Evolutionary conservation across 2,329 filamentous ascomycete genomes (phyloP), one percentile per base, ranked within the genome.

Genomic region (Pseudogymnoascus verrucosus): DNA sequence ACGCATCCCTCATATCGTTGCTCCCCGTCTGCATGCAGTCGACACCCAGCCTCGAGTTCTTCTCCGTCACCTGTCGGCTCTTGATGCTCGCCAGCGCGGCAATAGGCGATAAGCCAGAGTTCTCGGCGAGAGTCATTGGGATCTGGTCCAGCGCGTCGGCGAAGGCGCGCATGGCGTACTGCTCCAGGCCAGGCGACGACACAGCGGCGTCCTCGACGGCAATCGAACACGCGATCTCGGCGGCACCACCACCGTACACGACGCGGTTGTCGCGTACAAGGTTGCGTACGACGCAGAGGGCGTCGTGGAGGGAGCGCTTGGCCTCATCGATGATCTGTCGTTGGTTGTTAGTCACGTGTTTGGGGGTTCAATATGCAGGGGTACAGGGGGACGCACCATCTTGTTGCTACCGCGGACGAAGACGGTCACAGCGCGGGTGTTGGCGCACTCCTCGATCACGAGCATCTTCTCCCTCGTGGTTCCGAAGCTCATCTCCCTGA

Each of bases 391-490:
- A 77, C 83, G 74, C 78, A 93, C 91, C 95, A 99, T 99, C 84
- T 98, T 99, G 85, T 99, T 99, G 82, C 92, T 96, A 73, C 95
- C 95, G 73, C 95, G 85, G 65, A 99, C 90, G 76, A 99, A 99
- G 63, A 96, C 87, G 2, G 95, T 99, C 65, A 99, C 96, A 51
- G 95, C 95, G 72, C 95, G 84, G 64, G 91, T 96, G 80, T 99
- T 99, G 73, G 96, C 95, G 75, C 95, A 99, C 79, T 99, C 95
- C 79, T 99, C 96, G 71, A 99, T 99, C 64, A 99, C 91, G 71
- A 99, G 82, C 95, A 99, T 99, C 86, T 99, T 98, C 79, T 99
- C 95, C 73, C 95, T 86, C 47, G 95, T 99, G 1, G 95, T 99
- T 71, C 95, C 95, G 73, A 99, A 99, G 28, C 86, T 89, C 89